These are phyloP conservation scores for Chenopodium berlandieri DNA, from an alignment of 148 eudicot species.

Conservation along the genomic window DNA sequence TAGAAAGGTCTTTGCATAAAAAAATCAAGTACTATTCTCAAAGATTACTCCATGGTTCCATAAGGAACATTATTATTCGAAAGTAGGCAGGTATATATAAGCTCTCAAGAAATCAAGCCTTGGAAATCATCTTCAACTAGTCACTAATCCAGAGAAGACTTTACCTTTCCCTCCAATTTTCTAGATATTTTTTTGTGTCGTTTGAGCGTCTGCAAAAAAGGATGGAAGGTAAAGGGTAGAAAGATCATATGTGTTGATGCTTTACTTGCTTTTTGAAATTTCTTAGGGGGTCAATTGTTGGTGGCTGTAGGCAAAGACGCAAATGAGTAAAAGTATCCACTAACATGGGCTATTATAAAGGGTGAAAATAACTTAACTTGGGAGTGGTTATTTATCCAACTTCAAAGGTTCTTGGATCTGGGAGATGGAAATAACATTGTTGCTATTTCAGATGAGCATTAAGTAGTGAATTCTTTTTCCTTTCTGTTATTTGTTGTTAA, in stretches of 20 bases:
- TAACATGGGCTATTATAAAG: slow-evolving; percentile 6
- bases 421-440: neutral
- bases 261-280: slow-evolving; percentile 7
- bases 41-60: neutral
- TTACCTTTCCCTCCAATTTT: neutral
- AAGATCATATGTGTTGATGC: slow-evolving; percentile 7
- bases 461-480: neutral
- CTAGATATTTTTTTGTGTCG: neutral
- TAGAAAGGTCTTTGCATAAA: neutral
- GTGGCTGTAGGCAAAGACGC: neutral
- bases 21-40: neutral
- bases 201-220: neutral
- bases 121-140: neutral
- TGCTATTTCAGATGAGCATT: neutral
- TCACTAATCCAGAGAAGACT: neutral
- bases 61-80: neutral
- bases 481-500: neutral
- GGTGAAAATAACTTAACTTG: slow-evolving; percentile 3
- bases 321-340: slow-evolving; percentile 6
- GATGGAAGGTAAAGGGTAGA: neutral
- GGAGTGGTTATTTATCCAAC: neutral
- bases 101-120: neutral
- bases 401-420: neutral
- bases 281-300: neutral
- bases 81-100: neutral